phyloP scores from a whole-genome alignment of 2,329 filamentous ascomycete species.

The Penicillium sp. region DNA sequence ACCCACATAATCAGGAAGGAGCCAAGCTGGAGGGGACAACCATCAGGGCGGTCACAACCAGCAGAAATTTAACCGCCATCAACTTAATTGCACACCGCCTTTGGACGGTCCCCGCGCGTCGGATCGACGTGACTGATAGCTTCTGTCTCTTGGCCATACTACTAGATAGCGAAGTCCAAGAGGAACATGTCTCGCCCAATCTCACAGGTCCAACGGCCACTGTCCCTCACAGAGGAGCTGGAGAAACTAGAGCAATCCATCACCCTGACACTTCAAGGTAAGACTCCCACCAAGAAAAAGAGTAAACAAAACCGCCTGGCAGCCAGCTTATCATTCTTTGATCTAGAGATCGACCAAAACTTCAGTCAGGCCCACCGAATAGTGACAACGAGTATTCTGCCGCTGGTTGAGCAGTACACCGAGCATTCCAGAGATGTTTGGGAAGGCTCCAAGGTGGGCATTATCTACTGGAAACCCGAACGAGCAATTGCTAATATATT shows the following conservation, averaged over 20 bases:
- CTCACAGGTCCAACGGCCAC: constrained; percentile 52
- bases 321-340: constrained; percentile 11
- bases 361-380: constrained; percentile 97
- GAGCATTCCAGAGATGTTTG: constrained; percentile 92
- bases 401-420: constrained; percentile 91
- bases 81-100: constrained; percentile 32
- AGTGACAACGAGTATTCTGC: constrained; percentile 88
- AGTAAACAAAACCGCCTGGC: constrained; percentile 17
- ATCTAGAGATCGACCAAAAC: constrained; percentile 91
- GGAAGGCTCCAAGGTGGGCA: constrained; percentile 84
- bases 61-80: too few species aligned
- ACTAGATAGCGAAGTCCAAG: neutral
- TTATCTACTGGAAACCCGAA: neutral
- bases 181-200: constrained; percentile 53
- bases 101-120: constrained; percentile 29
- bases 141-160: neutral
- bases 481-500: neutral
- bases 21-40: too few species aligned
- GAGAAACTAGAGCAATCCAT: constrained; percentile 97
- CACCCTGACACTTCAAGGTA: constrained; percentile 90
- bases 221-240: constrained; percentile 90
- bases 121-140: constrained; percentile 11
- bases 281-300: constrained; percentile 6
- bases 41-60: too few species aligned
- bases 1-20: too few species aligned